Conservation (phyloP, 1,284 basidiomycete genomes). For the Coniferiporia sulphurascens region DNA sequence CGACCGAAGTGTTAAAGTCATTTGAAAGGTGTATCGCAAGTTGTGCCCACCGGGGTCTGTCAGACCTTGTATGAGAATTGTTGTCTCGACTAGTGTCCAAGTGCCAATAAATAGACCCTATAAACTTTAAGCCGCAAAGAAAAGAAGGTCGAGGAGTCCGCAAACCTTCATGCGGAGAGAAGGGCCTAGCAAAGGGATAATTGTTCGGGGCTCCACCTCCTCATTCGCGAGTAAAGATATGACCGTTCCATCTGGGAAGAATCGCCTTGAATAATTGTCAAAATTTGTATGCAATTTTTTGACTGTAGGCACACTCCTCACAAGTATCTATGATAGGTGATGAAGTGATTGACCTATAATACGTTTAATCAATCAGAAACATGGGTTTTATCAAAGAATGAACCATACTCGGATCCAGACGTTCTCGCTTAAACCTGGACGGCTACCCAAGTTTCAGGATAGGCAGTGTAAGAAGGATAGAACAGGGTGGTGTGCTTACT, state of each 20-base stretch:
- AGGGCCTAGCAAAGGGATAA: constrained; percentile 76
- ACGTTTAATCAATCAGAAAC: constrained; percentile 3
- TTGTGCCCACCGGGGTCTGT: constrained; percentile 44
- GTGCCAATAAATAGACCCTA: constrained; percentile 68
- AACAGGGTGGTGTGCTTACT: constrained; percentile 50
- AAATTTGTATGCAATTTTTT: background rate
- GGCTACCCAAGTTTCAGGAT: constrained; percentile 38
- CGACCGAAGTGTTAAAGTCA: constrained; percentile 76
- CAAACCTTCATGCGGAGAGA: constrained; percentile 74
- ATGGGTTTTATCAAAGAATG: background rate
- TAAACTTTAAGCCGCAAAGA: background rate
- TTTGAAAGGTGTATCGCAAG: constrained; percentile 77
- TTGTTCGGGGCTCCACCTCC: constrained; percentile 63
- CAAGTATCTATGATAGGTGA: constrained; percentile 84
- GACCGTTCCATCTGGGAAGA: constrained; percentile 83
- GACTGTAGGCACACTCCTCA: constrained; percentile 32
- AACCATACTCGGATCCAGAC: constrained; percentile 75
- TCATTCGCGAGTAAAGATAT: constrained; percentile 86
- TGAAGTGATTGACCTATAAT: constrained; percentile 58
- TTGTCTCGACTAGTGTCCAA: constrained; percentile 60
- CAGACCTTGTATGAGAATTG: constrained; percentile 58
- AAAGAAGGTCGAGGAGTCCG: background rate
- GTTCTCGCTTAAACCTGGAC: constrained; percentile 73
- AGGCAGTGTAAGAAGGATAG: constrained; percentile 5
- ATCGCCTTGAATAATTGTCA: constrained; percentile 52